phyloP scores from a whole-genome alignment of 2,329 filamentous ascomycete species.

The Zymoseptoria crescenta region DNA sequence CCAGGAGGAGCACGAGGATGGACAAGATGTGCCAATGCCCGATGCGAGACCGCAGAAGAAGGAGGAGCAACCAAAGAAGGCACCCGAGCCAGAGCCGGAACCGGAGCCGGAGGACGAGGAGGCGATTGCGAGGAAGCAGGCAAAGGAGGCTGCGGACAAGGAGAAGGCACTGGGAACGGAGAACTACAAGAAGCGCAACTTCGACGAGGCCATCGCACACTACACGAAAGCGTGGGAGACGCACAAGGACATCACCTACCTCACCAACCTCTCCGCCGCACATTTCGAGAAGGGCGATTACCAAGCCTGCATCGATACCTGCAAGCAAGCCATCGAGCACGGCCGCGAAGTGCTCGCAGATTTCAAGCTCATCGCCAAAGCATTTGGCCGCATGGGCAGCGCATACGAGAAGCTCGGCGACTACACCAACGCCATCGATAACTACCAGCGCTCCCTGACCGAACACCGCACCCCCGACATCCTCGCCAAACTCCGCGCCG shows the following conservation, averaged over 20 bases:
- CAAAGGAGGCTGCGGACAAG: conserved; percentile 85
- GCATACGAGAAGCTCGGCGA: conserved; percentile 88
- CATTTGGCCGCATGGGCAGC: conserved; percentile 91
- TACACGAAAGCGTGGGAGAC: conserved; percentile 93
- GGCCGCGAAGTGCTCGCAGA: conserved; percentile 85
- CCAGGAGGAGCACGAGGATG: conserved; percentile 59
- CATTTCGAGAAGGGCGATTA: conserved; percentile 96
- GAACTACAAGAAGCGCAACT: conserved; percentile 96
- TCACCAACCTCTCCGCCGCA: conserved; percentile 92
- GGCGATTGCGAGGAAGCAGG: conserved; percentile 72
- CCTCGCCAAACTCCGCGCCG: conserved; percentile 81
- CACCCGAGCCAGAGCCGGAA: conserved; percentile 57
- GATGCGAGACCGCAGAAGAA: conserved; percentile 58
- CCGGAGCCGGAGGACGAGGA: conserved; percentile 72
- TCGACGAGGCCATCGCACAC: conserved; percentile 88
- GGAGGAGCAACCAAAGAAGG: conserved; percentile 46
- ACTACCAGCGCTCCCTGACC: conserved; percentile 88
- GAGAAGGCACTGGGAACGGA: conserved; percentile 92
- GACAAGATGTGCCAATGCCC: conserved; percentile 71
- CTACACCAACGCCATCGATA: conserved; percentile 68
- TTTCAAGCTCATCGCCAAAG: conserved; percentile 97
- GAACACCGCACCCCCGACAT: conserved; percentile 95
- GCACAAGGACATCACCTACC: conserved; percentile 92
- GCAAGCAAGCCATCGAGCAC: conserved; percentile 81
- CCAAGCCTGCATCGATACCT: conserved; percentile 75